phyloP scores from a whole-genome alignment of 2,329 filamentous ascomycete genomes.

The Epichloe glyceriae region DNA sequence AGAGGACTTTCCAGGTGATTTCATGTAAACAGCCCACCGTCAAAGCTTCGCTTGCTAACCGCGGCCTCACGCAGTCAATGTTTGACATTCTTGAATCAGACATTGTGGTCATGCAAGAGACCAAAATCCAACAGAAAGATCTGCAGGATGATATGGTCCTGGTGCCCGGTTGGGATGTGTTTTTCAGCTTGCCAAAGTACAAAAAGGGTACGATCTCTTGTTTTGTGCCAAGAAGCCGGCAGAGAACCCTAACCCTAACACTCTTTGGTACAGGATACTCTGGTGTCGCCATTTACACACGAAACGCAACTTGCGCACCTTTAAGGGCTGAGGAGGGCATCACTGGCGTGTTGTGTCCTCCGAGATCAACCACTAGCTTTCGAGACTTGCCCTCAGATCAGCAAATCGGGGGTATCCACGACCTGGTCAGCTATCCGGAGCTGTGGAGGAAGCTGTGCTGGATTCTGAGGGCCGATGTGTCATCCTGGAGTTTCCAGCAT shows the following conservation, averaged over 20 bases:
- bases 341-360: slow-evolving; percentile 63
- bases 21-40: not conserved
- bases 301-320: slow-evolving; percentile 72
- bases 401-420: slow-evolving; percentile 84
- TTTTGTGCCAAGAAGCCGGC: not conserved
- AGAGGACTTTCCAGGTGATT: slow-evolving; percentile 52
- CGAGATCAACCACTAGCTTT: slow-evolving; percentile 58
- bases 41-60: not conserved
- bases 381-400: slow-evolving; percentile 59
- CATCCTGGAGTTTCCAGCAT: slow-evolving; percentile 84
- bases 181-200: slow-evolving; percentile 81
- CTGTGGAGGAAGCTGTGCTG: slow-evolving; percentile 56
- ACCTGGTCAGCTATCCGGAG: slow-evolving; percentile 48
- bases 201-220: slow-evolving; percentile 61
- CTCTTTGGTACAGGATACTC: slow-evolving; percentile 59
- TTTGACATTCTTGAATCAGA: slow-evolving; percentile 88
- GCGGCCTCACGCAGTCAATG: slow-evolving; percentile 50
- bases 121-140: slow-evolving; percentile 91
- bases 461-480: slow-evolving; percentile 90
- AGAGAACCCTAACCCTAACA: not conserved
- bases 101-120: slow-evolving; percentile 89
- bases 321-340: slow-evolving; percentile 92
- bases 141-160: slow-evolving; percentile 91
- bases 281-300: slow-evolving; percentile 87
- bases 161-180: slow-evolving; percentile 89